Evolutionary conservation across 2,329 filamentous ascomycete genomes (phyloP).

Genomic region (Colletotrichum filicis): DNA sequence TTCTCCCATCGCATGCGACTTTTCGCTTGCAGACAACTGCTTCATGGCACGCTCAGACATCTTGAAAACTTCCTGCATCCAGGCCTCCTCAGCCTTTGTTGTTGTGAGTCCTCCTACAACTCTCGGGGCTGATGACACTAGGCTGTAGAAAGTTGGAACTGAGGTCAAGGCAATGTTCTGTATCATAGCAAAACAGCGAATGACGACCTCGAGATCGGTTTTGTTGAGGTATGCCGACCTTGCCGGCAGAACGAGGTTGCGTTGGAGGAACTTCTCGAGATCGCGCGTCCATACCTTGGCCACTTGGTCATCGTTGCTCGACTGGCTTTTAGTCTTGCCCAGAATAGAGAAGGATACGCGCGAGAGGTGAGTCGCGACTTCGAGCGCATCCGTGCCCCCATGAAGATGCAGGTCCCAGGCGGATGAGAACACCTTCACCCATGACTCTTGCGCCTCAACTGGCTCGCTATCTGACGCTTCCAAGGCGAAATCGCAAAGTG

Average conservation of each 20-base stretch:
- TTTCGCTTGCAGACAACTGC: conserved; percentile 33
- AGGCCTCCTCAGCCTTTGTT: conserved; percentile 50
- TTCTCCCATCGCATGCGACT: conserved; percentile 40
- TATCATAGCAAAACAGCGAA: conserved; percentile 53
- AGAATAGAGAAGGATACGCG: conserved; percentile 51
- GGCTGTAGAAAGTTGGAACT: conserved; percentile 57
- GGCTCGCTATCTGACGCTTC: conserved; percentile 44
- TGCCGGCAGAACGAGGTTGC: conserved; percentile 63
- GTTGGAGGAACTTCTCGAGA: conserved; percentile 60
- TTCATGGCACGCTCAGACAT: conserved; percentile 43
- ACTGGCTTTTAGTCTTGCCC: conserved; percentile 48
- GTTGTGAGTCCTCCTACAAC: conserved; percentile 49
- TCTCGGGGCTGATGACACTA: conserved; percentile 47
- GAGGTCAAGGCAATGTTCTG: conserved; percentile 47
- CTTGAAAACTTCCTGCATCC: conserved; percentile 52
- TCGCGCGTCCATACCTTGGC: conserved; percentile 56
- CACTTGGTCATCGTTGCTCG: conserved; percentile 39
- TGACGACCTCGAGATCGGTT: conserved; percentile 53
- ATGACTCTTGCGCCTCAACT: conserved; percentile 52
- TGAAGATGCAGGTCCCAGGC: conserved; percentile 68
- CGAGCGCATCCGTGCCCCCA: conserved; percentile 55
- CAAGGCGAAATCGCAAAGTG: conserved; percentile 55
- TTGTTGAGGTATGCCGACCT: conserved; percentile 58
- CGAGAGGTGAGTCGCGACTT: conserved; percentile 61
- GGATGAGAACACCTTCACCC: conserved; percentile 57